phyloP scores from a whole-genome alignment of 106 monocot genomes.

The Amphibolis antarctica region DNA sequence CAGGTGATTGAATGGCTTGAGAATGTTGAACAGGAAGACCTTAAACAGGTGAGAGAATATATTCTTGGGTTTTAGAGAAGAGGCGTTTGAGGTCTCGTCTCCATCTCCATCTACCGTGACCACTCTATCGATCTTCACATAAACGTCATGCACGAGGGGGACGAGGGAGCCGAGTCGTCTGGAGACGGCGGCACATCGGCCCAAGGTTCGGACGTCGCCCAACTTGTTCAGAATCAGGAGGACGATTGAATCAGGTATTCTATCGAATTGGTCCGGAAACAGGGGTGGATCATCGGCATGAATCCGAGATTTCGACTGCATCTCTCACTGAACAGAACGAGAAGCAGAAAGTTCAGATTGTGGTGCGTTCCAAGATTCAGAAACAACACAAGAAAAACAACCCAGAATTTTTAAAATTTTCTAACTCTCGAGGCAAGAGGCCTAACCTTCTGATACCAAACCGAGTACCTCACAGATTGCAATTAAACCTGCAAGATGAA shows the following conservation, averaged over 20 bases:
- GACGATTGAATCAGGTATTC: conserved; percentile 53
- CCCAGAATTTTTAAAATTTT: too few species aligned
- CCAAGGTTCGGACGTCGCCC: conserved; percentile 49
- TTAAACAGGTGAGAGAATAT: conserved; percentile 58
- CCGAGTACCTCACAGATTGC: too few species aligned
- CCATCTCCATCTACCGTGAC: conserved; percentile 49
- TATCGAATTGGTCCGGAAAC: conserved; percentile 39
- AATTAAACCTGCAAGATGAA: too few species aligned
- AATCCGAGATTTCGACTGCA: conserved; percentile 42
- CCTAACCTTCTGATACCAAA: too few species aligned
- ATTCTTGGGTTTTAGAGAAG: conserved; percentile 36
- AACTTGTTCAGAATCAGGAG: conserved; percentile 65
- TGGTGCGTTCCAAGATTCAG: too few species aligned
- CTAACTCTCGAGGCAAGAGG: too few species aligned
- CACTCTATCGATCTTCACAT: conserved; percentile 59
- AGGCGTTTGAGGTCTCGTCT: conserved; percentile 29
- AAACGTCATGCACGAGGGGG: conserved; percentile 49
- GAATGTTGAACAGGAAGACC: conserved; percentile 36
- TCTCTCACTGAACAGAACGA: neutral
- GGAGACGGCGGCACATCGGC: conserved; percentile 61
- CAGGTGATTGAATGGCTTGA: conserved; percentile 51
- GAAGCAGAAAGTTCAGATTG: too few species aligned
- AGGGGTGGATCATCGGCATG: conserved; percentile 37
- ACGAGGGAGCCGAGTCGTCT: conserved; percentile 51
- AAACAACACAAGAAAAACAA: too few species aligned